These are phyloP conservation scores for Eucalyptus cladocalyx DNA, from an alignment of 345 rosid genomes.

Conservation along the genomic window DNA sequence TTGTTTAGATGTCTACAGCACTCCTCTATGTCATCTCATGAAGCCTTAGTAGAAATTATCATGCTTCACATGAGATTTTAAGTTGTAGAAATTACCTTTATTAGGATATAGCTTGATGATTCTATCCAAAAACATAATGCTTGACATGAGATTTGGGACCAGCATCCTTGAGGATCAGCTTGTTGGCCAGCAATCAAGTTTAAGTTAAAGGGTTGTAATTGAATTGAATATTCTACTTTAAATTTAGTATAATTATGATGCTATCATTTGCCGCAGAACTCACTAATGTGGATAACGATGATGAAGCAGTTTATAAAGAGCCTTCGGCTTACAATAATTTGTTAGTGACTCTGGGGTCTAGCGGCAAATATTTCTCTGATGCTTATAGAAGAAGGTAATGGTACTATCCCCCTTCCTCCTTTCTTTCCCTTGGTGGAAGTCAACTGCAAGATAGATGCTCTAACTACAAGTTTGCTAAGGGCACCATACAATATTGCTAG, in stretches of 20 bases:
- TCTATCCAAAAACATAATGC: background rate
- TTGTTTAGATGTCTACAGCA: background rate
- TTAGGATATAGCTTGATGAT: background rate
- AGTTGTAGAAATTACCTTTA: background rate
- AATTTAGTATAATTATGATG: background rate
- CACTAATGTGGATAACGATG: conserved; percentile 8
- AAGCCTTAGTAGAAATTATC: background rate
- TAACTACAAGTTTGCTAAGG: background rate
- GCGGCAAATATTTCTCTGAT: conserved; percentile 27
- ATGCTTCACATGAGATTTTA: background rate
- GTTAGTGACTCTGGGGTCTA: conserved; percentile 33
- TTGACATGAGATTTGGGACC: background rate
- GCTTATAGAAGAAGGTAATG: conserved; percentile 40
- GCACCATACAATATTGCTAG: background rate
- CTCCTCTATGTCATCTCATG: background rate
- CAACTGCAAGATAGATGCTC: background rate
- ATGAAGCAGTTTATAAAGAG: conserved; percentile 16
- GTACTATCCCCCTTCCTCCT: background rate
- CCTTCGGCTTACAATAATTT: conserved; percentile 31
- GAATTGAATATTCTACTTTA: background rate
- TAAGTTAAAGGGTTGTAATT: background rate
- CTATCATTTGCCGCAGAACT: conserved; percentile 15
- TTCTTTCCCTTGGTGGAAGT: background rate
- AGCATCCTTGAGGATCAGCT: background rate
- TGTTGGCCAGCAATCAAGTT: background rate